Evolutionary conservation across 1,139 yeast species (phyloP).

Genomic region (Candida sanyaensis): DNA sequence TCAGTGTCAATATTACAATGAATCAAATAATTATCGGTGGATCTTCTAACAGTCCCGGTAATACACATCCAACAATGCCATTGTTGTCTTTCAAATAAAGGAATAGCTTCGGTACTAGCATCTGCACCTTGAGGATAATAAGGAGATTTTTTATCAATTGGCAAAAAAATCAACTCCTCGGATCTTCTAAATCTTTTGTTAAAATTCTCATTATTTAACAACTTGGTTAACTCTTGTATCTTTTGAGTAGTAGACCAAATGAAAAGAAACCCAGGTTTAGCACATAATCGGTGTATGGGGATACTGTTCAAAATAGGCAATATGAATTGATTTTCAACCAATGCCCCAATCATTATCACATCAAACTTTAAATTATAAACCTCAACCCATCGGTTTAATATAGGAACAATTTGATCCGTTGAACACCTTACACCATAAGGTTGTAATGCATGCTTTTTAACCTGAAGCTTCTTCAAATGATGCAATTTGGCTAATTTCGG

Average conservation of each 20-base stretch:
- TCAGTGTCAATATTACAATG: conserved; percentile 94
- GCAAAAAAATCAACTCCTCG: conserved; percentile 78
- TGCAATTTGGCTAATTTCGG: conserved; percentile 76
- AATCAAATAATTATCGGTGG: conserved; percentile 79
- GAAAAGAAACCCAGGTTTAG: conserved; percentile 83
- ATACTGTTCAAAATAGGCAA: conserved; percentile 59
- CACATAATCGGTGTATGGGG: conserved; percentile 72
- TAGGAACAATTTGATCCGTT: conserved; percentile 54
- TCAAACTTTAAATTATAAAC: conserved; percentile 67
- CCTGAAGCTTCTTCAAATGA: conserved; percentile 57
- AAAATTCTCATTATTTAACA: conserved; percentile 62
- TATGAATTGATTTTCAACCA: conserved; percentile 69
- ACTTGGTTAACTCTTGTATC: conserved; percentile 59
- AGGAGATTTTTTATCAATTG: conserved; percentile 59
- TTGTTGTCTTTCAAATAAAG: conserved; percentile 50
- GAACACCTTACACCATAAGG: conserved; percentile 67
- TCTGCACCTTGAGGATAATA: conserved; percentile 46
- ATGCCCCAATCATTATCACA: conserved; percentile 88
- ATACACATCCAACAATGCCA: conserved; percentile 99
- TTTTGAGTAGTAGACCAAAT: conserved; percentile 84
- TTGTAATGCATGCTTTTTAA: conserved; percentile 48
- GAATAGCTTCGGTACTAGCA: conserved; percentile 12
- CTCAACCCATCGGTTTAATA: conserved; percentile 61
- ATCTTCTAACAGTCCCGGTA: conserved; percentile 88
- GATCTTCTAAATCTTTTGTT: conserved; percentile 81